Evolutionary conservation across 2,329 filamentous ascomycete species (phyloP), one percentile per base, ranked within the genome.

Genomic region (Fusarium sp.): DNA sequence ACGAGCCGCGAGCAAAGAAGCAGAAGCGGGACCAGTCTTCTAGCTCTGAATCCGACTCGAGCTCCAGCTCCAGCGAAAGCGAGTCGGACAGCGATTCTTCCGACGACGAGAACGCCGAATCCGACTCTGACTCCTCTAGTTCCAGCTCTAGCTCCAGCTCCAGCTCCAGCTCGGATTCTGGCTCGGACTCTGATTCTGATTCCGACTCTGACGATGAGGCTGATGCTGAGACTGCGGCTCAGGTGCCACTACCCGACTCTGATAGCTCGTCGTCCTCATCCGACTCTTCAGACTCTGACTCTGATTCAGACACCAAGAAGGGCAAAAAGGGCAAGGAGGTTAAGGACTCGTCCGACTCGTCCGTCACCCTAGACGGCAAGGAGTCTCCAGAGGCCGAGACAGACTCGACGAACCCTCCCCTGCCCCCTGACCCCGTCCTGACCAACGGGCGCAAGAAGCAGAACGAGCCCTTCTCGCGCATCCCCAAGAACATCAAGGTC

Each of bases 391-490:
- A 75, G 43, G 69, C 75, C 25, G 72, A 76, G 47, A 32, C 71
- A 4, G 84, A 86, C 59, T 75, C 79, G 62, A 78, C 81, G 68
- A 82, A 85, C 69, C 86, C 87, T 0, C 88, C 89, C 33, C 85
- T 90, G 54, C 89, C 89, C 14, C 88, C 89, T 3, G 85, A 89
- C 76, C 87, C 87, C 5, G 72, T 78, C 58, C 50, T 76, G 56
- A 77, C 68, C 58, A 77, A 76, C 27, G 73, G 70, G 22, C 82
- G 81, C 69, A 89, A 88, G 84, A 85, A 87, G 84, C 87, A 85
- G 73, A 92, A 88, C 81, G 89, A 89, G 82, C 95, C 89, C 75
- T 98, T 94, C 86, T 97, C 90, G 71, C 94, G 92, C 79, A 94
- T 94, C 81, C 90, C 90, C 80, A 91, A 89, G 82, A 89, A 92